Evolutionary conservation across 164 flowering plant species (phyloP), one percentile per base, ranked within the genome.

Genomic region (Vitis vinifera): DNA sequence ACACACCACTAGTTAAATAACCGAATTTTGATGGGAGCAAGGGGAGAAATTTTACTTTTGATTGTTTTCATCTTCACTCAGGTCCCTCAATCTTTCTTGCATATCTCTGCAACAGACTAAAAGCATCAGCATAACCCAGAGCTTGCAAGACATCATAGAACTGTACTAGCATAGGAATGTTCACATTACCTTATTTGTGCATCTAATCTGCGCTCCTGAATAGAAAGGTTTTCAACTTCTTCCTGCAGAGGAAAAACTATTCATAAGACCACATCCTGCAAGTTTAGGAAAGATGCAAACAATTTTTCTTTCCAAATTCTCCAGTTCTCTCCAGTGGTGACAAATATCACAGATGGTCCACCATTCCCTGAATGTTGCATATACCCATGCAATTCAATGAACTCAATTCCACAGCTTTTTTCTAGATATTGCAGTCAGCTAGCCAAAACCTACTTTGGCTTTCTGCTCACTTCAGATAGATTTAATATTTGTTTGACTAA

Each of bases 51-150:
- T 14, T 71, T 84, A 93, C 99, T 79, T 91, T 71, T 88, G 87
- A 76, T 90, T 89, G 76, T 84, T 82, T 75, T 91, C 97, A 73
- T 91, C 93, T 83, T 93, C 98, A 66, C 99, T 93, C 29, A 91
- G 81, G 62, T 85, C 90, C 79, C 92, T 84, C 70, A 95, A 75
- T 73, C 90, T 84, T 79, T 95, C 97, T 83, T 91, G 94, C 89
- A 91, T 90, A 66, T 88, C 97, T 81, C 99, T 95, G 92, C 72
- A 81, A 73, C 58, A 71, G 70, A 62, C 10, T 48, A 50, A 51
- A 78, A 70, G 53, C 50, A 52, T 77, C 65, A 79, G 80, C 73
- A 71, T 17, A 60, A 55, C 49, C 27, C 44, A 75, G 66, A 53
- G 30, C 8, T 29, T 14, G 48, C 29, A 50, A 3, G 52, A 66